Conservation (phyloP, 148 eudicot genomes). For the Selenicereus undatus region DNA sequence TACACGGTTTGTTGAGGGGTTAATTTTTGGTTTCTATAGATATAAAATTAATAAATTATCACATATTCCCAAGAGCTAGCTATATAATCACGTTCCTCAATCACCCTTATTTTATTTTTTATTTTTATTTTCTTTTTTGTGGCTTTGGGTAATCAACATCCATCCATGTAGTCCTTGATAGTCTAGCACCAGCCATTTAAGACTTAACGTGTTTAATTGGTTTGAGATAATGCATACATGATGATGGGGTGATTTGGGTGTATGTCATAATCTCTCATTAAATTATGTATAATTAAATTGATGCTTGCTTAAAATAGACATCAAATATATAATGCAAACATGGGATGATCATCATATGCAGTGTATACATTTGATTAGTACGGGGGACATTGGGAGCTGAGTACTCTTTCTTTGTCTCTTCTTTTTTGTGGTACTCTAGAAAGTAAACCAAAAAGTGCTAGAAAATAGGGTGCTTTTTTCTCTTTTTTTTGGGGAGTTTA, state of each 20-base stretch:
- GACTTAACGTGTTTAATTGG: neutral
- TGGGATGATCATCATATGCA: neutral
- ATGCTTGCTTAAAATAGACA: slow-evolving; percentile 5
- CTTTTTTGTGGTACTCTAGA: slow-evolving; percentile 10
- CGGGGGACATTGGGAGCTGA: slow-evolving; percentile 4
- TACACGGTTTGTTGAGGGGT: slow-evolving; percentile 3
- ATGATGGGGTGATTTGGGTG: neutral
- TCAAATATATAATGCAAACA: neutral
- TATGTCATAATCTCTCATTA: neutral
- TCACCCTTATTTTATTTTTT: too few relatives aligned
- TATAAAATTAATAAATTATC: neutral
- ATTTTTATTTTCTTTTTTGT: too few relatives aligned
- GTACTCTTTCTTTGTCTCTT: slow-evolving; percentile 13
- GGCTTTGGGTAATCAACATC: neutral
- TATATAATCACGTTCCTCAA: neutral
- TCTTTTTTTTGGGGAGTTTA: slow-evolving; percentile 2
- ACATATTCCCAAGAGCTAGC: neutral
- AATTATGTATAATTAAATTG: neutral
- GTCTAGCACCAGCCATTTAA: neutral
- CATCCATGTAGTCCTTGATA: neutral
- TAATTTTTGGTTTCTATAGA: neutral
- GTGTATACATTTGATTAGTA: neutral
- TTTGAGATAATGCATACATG: neutral
- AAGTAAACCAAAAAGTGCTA: slow-evolving; percentile 21
- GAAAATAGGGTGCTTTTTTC: slow-evolving; percentile 5